A percentile compares a stretch with the other conserved stretches of the same genome.
phyloP scores from a whole-genome alignment of 2,329 filamentous ascomycete species.

The Phialophora expanda region DNA sequence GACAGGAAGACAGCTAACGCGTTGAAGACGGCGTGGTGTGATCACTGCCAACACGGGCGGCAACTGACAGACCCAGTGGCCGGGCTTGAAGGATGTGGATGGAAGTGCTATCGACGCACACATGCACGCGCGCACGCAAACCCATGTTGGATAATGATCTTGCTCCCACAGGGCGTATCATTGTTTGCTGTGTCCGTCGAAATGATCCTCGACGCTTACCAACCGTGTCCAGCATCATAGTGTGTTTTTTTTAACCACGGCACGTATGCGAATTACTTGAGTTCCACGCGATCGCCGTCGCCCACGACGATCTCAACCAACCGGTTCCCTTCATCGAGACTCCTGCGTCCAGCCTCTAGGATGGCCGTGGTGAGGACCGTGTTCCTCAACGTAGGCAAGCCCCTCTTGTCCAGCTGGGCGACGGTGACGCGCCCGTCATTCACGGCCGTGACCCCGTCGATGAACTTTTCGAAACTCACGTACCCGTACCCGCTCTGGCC shows the following conservation, averaged over 20 bases:
- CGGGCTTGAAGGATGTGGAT: not conserved
- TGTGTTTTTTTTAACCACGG: not conserved
- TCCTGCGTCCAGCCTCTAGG: slow-evolving; percentile 81
- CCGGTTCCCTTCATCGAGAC: slow-evolving; percentile 79
- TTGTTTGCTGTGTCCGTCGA: not conserved
- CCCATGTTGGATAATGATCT: not conserved
- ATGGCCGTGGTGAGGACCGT: slow-evolving; percentile 92
- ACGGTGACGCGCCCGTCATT: slow-evolving; percentile 75
- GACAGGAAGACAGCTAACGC: not conserved
- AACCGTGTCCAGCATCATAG: not conserved
- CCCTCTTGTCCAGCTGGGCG: slow-evolving; percentile 77
- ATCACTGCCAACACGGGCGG: not conserved
- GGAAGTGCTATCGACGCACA: not conserved
- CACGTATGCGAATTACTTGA: slow-evolving; percentile 17
- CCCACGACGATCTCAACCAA: slow-evolving; percentile 76
- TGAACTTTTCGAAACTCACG: slow-evolving; percentile 93
- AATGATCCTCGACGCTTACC: not conserved
- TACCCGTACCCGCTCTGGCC: slow-evolving; percentile 93
- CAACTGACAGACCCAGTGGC: not conserved
- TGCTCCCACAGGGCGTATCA: not conserved
- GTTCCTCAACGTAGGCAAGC: slow-evolving; percentile 83
- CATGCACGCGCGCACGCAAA: too few species aligned
- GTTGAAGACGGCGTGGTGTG: not conserved
- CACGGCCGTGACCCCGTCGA: slow-evolving; percentile 80
- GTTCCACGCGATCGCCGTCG: slow-evolving; percentile 42